These are phyloP conservation scores for Crucibulum laeve DNA, from an alignment of 768 basidiomycete species.

Conservation along the genomic window DNA sequence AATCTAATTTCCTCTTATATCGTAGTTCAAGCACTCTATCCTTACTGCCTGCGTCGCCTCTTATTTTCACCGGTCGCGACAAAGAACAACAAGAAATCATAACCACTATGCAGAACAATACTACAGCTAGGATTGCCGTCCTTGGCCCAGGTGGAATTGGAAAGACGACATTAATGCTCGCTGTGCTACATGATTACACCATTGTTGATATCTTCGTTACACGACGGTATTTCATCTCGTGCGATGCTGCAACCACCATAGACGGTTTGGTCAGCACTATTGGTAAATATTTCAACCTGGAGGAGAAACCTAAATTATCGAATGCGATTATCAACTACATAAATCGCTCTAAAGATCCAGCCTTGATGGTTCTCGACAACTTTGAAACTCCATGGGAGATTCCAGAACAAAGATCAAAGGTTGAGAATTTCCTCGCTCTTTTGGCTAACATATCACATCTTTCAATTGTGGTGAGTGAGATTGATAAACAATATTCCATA, in stretches of 20 bases:
- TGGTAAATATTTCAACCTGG: not conserved
- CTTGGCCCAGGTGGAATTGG: constrained; percentile 1
- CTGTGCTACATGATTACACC: not conserved
- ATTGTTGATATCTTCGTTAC: not conserved
- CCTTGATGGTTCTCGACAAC: not conserved
- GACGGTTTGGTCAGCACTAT: not conserved
- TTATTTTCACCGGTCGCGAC: not conserved
- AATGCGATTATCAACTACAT: not conserved
- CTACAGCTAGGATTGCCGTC: not conserved
- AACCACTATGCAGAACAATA: not conserved
- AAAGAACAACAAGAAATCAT: not conserved
- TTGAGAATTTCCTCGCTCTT: not conserved
- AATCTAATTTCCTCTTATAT: not conserved
- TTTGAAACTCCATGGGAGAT: not conserved
- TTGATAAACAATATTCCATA: not conserved
- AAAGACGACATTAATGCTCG: not conserved
- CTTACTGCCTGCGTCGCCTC: not conserved
- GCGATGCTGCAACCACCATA: not conserved
- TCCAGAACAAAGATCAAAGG: not conserved
- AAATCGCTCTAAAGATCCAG: not conserved
- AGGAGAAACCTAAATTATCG: not conserved
- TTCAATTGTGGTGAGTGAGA: not conserved
- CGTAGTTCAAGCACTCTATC: not conserved
- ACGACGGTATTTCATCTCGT: not conserved
- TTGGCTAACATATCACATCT: not conserved